These are phyloP conservation scores for Candida mesenterica DNA, from an alignment of 1,139 yeast genomes.

Conservation along the genomic window DNA sequence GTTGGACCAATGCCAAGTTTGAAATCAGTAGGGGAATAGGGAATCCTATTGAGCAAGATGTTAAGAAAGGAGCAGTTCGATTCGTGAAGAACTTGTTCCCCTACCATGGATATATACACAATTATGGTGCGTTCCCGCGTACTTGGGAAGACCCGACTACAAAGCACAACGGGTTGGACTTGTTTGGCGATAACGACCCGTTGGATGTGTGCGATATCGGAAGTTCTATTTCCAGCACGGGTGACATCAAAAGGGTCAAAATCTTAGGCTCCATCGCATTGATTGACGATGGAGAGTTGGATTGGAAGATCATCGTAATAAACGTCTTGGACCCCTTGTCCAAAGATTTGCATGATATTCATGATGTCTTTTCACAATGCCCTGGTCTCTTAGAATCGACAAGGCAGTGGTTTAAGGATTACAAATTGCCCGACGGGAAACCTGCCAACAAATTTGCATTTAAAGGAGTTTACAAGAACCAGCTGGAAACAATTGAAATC, in stretches of 20 bases:
- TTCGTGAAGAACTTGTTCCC: slow-evolving; percentile 89
- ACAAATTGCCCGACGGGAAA: slow-evolving; percentile 89
- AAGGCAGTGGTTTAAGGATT: slow-evolving; percentile 87
- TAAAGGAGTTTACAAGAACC: slow-evolving; percentile 76
- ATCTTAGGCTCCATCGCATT: slow-evolving; percentile 85
- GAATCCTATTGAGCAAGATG: slow-evolving; percentile 85
- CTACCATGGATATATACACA: slow-evolving; percentile 85
- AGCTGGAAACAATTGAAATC: slow-evolving; percentile 68
- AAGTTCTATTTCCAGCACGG: slow-evolving; percentile 64
- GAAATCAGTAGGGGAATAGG: slow-evolving; percentile 68
- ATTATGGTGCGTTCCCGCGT: slow-evolving; percentile 93
- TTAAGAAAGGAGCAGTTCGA: slow-evolving; percentile 79
- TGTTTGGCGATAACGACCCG: slow-evolving; percentile 88
- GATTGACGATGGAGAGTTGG: slow-evolving; percentile 90
- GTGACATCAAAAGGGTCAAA: slow-evolving; percentile 78
- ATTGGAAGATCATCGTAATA: slow-evolving; percentile 86
- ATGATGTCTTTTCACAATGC: slow-evolving; percentile 69
- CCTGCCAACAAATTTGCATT: slow-evolving; percentile 85
- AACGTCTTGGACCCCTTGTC: slow-evolving; percentile 77
- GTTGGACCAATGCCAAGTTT: slow-evolving; percentile 89
- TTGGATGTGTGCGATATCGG: slow-evolving; percentile 91
- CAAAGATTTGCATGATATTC: slow-evolving; percentile 65
- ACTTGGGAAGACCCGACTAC: slow-evolving; percentile 89
- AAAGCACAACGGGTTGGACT: slow-evolving; percentile 72
- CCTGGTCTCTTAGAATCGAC: slow-evolving; percentile 85